Conservation (phyloP, 179 eudicot genomes). For the Amaranthus tricolor region DNA sequence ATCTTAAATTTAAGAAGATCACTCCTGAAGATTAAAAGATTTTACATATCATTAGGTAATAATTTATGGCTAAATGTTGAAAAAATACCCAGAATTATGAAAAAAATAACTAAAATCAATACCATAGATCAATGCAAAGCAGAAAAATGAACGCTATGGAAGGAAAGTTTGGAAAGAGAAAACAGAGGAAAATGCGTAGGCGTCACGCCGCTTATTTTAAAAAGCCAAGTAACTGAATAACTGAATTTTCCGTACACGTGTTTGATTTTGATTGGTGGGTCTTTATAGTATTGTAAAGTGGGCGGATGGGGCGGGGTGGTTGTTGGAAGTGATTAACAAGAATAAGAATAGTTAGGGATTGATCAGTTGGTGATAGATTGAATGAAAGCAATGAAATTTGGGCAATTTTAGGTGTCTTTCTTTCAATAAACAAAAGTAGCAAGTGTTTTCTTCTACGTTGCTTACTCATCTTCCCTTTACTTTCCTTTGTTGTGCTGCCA, state of each 20-base stretch:
- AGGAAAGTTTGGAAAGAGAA: neutral
- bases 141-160: neutral
- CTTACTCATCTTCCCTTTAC: conserved; percentile 1
- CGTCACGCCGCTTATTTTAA: conserved; percentile 6
- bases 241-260: conserved; percentile 21
- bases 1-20: too few species aligned
- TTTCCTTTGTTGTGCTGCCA: neutral
- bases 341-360: neutral
- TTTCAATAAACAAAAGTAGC: neutral
- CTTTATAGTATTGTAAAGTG: neutral
- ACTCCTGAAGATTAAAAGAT: too few species aligned
- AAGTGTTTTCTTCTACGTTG: conserved; percentile 15
- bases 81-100: neutral
- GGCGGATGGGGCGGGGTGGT: neutral
- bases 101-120: neutral
- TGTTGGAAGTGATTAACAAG: neutral
- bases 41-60: too few species aligned
- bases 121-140: too few species aligned
- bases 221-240: conserved; percentile 27
- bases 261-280: conserved; percentile 3
- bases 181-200: conserved; percentile 14
- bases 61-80: too few species aligned
- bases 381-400: neutral
- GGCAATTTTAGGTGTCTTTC: neutral
- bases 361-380: neutral